A percentile compares a stretch with the other conserved stretches of the same genome.
Conservation (phyloP, 495 filamentous ascomycete genomes). For the Cercophora samala region DNA sequence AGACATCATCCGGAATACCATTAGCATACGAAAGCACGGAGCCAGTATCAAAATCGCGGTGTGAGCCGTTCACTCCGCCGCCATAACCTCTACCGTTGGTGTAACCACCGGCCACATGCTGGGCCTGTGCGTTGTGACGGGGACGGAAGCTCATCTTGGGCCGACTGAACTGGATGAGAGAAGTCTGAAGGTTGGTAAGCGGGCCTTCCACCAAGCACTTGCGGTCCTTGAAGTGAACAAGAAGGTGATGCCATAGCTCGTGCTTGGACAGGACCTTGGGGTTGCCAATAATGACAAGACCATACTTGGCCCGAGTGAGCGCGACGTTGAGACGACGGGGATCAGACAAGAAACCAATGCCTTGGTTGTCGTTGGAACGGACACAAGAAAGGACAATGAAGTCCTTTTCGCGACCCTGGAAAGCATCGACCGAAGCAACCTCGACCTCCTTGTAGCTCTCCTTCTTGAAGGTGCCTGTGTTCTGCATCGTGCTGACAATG, state of each 20-base stretch:
- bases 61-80: slow-evolving; percentile 46
- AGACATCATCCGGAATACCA: slow-evolving; percentile 89
- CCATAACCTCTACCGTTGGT: slow-evolving; percentile 43
- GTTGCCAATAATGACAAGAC: slow-evolving; percentile 93
- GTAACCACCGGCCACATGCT: slow-evolving; percentile 74
- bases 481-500: slow-evolving; percentile 98
- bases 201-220: slow-evolving; percentile 96
- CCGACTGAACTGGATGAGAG: slow-evolving; percentile 88
- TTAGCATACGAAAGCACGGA: slow-evolving; percentile 72
- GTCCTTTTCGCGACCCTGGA: slow-evolving; percentile 98
- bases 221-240: slow-evolving; percentile 95
- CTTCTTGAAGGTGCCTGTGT: slow-evolving; percentile 94
- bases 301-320: slow-evolving; percentile 93
- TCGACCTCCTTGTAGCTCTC: slow-evolving; percentile 99
- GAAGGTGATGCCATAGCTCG: slow-evolving; percentile 93
- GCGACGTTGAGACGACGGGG: slow-evolving; percentile 98
- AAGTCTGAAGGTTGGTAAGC: slow-evolving; percentile 92
- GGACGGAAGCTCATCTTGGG: slow-evolving; percentile 91
- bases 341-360: slow-evolving; percentile 98
- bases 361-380: slow-evolving; percentile 97
- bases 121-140: slow-evolving; percentile 45
- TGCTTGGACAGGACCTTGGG: slow-evolving; percentile 98
- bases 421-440: slow-evolving; percentile 96
- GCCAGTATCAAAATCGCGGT: slow-evolving; percentile 78
- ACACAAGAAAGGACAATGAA: slow-evolving; percentile 98